Evolutionary conservation across 768 basidiomycete genomes (phyloP).

Genomic region (Boletus pseudo-olivaceus): DNA sequence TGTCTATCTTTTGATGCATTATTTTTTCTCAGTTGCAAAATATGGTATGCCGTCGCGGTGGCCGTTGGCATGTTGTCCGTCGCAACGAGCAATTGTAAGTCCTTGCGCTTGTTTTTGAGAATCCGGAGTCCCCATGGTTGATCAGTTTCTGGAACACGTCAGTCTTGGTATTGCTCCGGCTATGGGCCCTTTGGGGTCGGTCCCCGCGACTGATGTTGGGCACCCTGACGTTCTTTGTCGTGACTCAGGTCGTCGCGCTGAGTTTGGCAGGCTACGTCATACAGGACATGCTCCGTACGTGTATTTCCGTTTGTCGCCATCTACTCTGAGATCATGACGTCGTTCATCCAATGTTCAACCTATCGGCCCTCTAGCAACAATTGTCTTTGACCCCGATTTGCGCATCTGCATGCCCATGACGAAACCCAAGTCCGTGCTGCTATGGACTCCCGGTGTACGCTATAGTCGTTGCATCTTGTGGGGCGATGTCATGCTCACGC

Average conservation of each 20-base stretch:
- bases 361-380: conserved; percentile 9
- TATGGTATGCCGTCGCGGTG: conserved; percentile 16
- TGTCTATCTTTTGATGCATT: neutral
- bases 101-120: neutral
- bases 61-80: conserved; percentile 36
- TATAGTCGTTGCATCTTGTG: neutral
- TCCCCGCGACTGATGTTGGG: conserved; percentile 23
- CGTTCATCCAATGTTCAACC: neutral
- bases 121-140: neutral
- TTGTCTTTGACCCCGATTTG: conserved; percentile 7
- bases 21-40: conserved; percentile 21
- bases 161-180: conserved; percentile 39
- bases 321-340: neutral
- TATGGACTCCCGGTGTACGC: conserved; percentile 31
- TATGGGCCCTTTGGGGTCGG: conserved; percentile 38
- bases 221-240: conserved; percentile 30
- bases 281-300: conserved; percentile 27
- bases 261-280: conserved; percentile 24
- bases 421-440: conserved; percentile 20
- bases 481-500: neutral
- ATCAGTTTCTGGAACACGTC: neutral
- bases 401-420: conserved; percentile 20
- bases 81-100: conserved; percentile 35
- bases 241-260: conserved; percentile 28
- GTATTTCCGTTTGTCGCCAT: neutral